These are phyloP conservation scores for Petunia secreta DNA, from an alignment of 257 asterid species.

Conservation along the genomic window DNA sequence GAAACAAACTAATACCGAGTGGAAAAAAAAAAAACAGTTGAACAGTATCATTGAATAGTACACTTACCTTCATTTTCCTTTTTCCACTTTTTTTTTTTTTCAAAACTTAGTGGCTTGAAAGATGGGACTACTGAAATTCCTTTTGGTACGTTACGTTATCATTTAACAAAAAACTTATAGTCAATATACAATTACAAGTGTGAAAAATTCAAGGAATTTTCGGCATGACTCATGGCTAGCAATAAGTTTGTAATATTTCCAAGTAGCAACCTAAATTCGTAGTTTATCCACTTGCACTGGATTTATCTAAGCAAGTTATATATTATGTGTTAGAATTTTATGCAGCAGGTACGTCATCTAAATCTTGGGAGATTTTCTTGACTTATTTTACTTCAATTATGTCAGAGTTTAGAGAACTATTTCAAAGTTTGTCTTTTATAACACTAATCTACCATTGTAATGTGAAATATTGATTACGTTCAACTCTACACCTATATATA, in stretches of 20 bases:
- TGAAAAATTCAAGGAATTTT: neutral
- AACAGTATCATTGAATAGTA: too few species aligned
- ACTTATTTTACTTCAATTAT: neutral
- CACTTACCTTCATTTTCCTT: neutral
- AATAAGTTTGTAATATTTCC: too few species aligned
- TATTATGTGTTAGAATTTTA: neutral
- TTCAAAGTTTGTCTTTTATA: too few species aligned
- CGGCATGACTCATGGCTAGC: neutral
- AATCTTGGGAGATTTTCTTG: neutral
- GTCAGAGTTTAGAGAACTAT: neutral
- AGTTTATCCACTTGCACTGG: neutral
- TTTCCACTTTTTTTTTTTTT: neutral
- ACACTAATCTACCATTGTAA: neutral
- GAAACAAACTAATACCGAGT: neutral
- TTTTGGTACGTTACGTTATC: neutral
- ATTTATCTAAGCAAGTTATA: neutral
- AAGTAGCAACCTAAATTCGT: neutral
- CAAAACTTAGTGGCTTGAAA: neutral
- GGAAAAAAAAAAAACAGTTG: neutral
- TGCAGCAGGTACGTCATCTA: neutral
- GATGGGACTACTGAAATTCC: slow-evolving; percentile 4
- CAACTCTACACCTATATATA: neutral
- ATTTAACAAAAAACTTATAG: neutral
- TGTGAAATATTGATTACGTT: too few species aligned
- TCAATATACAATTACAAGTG: neutral